Conservation (phyloP, 2,329 filamentous ascomycete species). For the Monilinia vaccinii-corymbosi region DNA sequence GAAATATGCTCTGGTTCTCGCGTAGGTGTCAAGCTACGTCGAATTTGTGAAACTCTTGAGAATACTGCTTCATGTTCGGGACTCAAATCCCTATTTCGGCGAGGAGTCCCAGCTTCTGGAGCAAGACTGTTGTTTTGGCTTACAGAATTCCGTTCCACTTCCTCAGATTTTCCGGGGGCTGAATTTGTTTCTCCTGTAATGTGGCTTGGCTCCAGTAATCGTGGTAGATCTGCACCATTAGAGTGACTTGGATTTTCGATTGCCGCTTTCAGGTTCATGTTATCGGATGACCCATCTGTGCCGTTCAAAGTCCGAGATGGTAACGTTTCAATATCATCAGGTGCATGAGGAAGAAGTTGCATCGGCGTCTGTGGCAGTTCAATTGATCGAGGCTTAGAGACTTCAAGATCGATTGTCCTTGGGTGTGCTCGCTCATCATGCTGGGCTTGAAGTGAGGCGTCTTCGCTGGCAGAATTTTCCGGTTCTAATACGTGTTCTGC, state of each 20-base stretch:
- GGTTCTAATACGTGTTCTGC: background rate
- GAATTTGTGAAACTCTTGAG: conserved; percentile 4
- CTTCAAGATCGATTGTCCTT: background rate
- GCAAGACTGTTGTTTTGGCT: background rate
- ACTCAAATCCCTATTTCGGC: background rate
- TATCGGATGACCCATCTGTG: conserved; percentile 11
- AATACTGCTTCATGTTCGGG: conserved; percentile 10
- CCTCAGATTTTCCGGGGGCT: background rate
- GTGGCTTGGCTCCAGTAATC: background rate
- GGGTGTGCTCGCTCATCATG: background rate
- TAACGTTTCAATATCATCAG: background rate
- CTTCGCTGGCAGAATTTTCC: background rate
- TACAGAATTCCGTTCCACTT: background rate
- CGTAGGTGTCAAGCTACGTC: background rate
- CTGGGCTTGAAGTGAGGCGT: background rate
- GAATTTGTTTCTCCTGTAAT: background rate
- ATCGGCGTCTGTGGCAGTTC: background rate
- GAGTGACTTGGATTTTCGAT: conserved; percentile 2
- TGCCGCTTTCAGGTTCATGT: background rate
- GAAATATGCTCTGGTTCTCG: background rate
- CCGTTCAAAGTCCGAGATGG: conserved; percentile 11
- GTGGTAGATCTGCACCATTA: background rate
- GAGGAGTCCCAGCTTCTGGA: background rate
- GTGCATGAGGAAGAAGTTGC: background rate
- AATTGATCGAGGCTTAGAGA: background rate